Evolutionary conservation across 1,284 basidiomycete genomes (phyloP).

Genomic region (Hymenochaete sp.): DNA sequence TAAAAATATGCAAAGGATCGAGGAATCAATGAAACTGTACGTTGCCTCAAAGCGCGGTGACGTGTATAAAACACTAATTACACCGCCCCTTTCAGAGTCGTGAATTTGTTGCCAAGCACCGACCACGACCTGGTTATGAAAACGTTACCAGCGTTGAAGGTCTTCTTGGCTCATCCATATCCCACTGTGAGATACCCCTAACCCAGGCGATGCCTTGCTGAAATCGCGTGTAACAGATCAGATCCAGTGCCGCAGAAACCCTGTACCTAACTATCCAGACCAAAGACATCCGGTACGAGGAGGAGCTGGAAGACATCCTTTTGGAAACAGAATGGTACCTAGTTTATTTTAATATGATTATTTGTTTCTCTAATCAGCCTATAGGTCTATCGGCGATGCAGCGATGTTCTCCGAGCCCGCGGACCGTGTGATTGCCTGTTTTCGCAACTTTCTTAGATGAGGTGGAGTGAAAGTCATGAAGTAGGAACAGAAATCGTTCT

Average conservation of each 20-base stretch:
- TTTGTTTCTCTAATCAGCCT: neutral
- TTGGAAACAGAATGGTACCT: constrained; percentile 78
- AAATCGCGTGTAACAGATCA: constrained; percentile 41
- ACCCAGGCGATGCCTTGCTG: constrained; percentile 7
- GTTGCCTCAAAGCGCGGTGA: constrained; percentile 21
- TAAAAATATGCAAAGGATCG: constrained; percentile 73
- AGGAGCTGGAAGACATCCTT: constrained; percentile 67
- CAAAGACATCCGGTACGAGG: constrained; percentile 54
- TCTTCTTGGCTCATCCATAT: constrained; percentile 70
- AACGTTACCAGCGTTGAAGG: constrained; percentile 39
- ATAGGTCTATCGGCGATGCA: constrained; percentile 4
- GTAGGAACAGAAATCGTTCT: no score
- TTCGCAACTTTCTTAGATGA: no score
- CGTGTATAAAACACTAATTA: constrained; percentile 3
- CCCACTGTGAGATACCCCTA: constrained; percentile 49
- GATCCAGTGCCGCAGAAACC: constrained; percentile 72
- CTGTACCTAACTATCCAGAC: constrained; percentile 69
- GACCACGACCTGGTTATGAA: constrained; percentile 31
- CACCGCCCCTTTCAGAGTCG: constrained; percentile 38
- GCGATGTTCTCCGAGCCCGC: constrained; percentile 1
- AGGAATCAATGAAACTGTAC: constrained; percentile 75
- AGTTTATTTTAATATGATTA: neutral
- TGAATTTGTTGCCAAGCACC: constrained; percentile 51
- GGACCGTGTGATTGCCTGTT: neutral
- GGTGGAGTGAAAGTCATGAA: no score